These are phyloP conservation scores for Penicillium sp. DNA, from an alignment of 2,329 filamentous ascomycete genomes.

Conservation along the genomic window DNA sequence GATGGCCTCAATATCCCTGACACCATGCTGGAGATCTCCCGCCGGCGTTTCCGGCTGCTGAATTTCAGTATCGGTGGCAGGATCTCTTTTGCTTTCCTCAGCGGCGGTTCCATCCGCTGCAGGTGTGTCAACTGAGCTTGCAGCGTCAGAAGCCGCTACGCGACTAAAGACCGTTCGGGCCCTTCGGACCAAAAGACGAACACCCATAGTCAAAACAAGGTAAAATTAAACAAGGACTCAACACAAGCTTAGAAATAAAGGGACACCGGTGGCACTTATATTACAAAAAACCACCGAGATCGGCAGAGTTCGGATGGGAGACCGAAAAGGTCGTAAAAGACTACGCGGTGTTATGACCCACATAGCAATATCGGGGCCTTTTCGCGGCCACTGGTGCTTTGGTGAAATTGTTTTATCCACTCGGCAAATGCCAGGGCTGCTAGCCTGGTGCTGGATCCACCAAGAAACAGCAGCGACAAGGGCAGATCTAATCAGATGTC, in stretches of 20 bases:
- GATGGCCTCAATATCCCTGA: conserved; percentile 47
- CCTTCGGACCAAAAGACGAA: neutral
- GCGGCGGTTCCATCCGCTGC: neutral
- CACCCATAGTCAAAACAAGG: neutral
- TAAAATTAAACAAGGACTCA: neutral
- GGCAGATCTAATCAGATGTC: conserved; percentile 9
- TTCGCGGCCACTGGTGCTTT: neutral
- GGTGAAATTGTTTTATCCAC: neutral
- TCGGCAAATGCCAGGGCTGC: neutral
- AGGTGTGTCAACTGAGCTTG: neutral
- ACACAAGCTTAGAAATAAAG: too few relatives aligned
- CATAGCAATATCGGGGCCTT: neutral
- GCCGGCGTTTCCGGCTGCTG: neutral
- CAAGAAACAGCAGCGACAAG: neutral
- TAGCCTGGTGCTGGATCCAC: neutral
- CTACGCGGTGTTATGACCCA: neutral
- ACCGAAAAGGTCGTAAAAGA: neutral
- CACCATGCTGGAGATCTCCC: conserved; percentile 35
- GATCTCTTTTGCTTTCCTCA: neutral
- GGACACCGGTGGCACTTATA: neutral
- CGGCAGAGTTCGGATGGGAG: neutral
- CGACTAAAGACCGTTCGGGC: conserved; percentile 2
- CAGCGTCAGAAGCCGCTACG: neutral
- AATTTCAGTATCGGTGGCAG: neutral
- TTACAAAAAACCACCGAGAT: neutral